These are phyloP conservation scores for Tephrocybe sp. DNA, from an alignment of 768 basidiomycete species.

Conservation along the genomic window DNA sequence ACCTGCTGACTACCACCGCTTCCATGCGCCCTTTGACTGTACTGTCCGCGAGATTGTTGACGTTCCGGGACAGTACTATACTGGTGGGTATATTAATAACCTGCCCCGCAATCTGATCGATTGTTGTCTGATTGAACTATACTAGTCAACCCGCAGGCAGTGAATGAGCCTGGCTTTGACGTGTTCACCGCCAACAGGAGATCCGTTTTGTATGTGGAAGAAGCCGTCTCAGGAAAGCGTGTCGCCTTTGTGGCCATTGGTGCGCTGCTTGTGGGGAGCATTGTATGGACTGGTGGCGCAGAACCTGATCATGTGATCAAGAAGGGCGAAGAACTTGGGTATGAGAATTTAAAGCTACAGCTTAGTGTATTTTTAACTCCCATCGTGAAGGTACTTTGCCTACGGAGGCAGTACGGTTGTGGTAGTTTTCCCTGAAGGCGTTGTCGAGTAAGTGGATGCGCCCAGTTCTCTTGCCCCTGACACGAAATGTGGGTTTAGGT, in stretches of 20 bases:
- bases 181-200: constrained; percentile 66
- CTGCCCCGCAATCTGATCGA: background rate
- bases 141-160: constrained; percentile 80
- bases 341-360: background rate
- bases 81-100: constrained; percentile 33
- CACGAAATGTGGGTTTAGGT: constrained; percentile 26
- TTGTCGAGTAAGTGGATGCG: constrained; percentile 35
- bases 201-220: constrained; percentile 51
- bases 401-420: constrained; percentile 81
- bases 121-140: background rate
- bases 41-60: constrained; percentile 41
- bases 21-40: constrained; percentile 68
- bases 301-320: constrained; percentile 41
- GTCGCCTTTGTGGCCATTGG: constrained; percentile 76
- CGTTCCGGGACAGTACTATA: constrained; percentile 59
- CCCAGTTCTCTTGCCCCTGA: background rate
- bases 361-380: background rate
- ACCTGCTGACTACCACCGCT: constrained; percentile 80
- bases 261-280: constrained; percentile 77
- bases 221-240: constrained; percentile 38
- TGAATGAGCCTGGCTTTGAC: constrained; percentile 63
- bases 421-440: constrained; percentile 52
- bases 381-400: constrained; percentile 43
- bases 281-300: constrained; percentile 58
- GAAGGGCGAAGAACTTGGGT: constrained; percentile 65